Evolutionary conservation across 108 stramenopile genomes (phyloP), one percentile per base, ranked within the genome.

Genomic region (Pseudonitzschia pungens): DNA sequence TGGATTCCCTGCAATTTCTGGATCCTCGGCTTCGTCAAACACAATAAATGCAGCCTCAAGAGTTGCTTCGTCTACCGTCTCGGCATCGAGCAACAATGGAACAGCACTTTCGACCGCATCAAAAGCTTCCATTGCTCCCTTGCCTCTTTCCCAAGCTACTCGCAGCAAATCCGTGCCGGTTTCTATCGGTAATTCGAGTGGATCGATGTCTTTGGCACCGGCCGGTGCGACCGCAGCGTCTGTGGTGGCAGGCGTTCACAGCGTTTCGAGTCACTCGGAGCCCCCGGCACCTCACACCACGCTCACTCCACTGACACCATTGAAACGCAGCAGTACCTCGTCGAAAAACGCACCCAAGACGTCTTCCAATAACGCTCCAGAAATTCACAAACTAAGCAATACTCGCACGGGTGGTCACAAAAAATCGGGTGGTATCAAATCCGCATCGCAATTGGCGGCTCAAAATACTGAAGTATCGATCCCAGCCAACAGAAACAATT

Each of bases 211-310:
- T 20, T 8, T 48, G 18, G 45, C 45, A 48, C 45, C 45, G 18
- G 45, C 60, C 10, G 65, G 70, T 22, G 74, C 82, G 27, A 69
- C 86, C 31, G 92, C 87, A 6, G 92, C 92, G 3, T 89, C 90
- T 26, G 87, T 93, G 28, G 92, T 93, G 50, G 92, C 92, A 43
- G 92, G 92, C 0, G 76, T 84, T 27, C 81, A 79, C 29, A 69
- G 69, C 29, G 59, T 62, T 58, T 64, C 56, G 27, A 58, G 76
- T 18, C 43, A 48, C 44, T 48, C 66, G 43, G 74, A 75, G 21
- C 42, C 75, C 22, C 73, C 78, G 21, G 78, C 79, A 26, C 75
- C 89, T n/a, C 90, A 87, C 64, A 87, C 89, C 11, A 89, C 92
- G 6, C 77, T 90, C 43, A 90, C 89, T 18, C 83, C 89, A 14